Conservation (phyloP, 1,284 basidiomycete species). For the Athelia psychrophila region DNA sequence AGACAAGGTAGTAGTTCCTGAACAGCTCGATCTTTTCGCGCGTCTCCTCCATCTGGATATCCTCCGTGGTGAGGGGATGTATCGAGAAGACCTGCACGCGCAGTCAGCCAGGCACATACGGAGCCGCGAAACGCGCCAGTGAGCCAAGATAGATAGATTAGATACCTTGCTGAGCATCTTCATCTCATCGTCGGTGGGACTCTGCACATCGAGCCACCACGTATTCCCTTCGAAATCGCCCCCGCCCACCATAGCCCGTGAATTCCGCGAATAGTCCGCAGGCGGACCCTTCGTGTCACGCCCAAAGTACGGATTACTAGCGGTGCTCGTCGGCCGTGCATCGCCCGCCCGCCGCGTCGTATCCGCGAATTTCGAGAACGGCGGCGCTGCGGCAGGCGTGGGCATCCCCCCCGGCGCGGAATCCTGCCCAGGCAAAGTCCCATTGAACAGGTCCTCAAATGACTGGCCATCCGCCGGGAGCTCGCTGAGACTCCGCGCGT, state of each 20-base stretch:
- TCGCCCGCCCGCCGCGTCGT: neutral
- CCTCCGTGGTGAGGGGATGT: conserved; percentile 98
- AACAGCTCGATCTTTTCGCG: conserved; percentile 99
- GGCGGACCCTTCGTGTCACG: neutral
- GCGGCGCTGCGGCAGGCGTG: neutral
- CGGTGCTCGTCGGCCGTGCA: neutral
- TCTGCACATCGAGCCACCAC: conserved; percentile 97
- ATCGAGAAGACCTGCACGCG: conserved; percentile 90
- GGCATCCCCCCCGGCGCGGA: neutral
- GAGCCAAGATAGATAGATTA: conserved; percentile 9
- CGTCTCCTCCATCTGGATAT: conserved; percentile 99
- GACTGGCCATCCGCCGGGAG: conserved; percentile 92
- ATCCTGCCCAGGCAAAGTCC: conserved; percentile 26
- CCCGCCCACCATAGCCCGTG: conserved; percentile 13
- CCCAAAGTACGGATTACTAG: neutral
- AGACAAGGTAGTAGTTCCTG: conserved; percentile 98
- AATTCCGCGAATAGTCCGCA: neutral
- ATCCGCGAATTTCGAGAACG: neutral
- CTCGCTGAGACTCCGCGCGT: conserved; percentile 90
- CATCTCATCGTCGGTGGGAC: conserved; percentile 98
- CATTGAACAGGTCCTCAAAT: conserved; percentile 90
- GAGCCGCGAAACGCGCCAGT: too few relatives aligned
- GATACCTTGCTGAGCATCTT: conserved; percentile 89
- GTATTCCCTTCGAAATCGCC: conserved; percentile 70
- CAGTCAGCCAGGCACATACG: conserved; percentile 2